A percentile compares a stretch with the other conserved stretches of the same genome.
Evolutionary conservation across 345 rosid species (phyloP).

Genomic region (Citrus trifoliata): DNA sequence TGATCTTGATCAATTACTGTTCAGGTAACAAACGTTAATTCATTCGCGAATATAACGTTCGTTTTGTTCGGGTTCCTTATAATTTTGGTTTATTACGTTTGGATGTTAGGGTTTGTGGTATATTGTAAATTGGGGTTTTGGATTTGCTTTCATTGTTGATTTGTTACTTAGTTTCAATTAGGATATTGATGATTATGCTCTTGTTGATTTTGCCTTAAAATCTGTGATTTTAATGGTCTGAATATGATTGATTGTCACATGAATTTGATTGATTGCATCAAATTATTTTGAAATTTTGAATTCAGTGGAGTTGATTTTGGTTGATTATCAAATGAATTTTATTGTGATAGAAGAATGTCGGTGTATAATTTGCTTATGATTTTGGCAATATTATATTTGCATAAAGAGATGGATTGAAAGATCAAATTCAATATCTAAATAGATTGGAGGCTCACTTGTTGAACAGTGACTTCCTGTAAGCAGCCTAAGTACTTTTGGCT

Average conservation of each 20-base stretch:
- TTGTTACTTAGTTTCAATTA: background rate
- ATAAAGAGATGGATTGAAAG: background rate
- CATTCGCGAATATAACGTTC: background rate
- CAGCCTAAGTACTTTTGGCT: conserved; percentile 26
- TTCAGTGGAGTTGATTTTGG: background rate
- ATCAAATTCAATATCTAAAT: conserved; percentile 31
- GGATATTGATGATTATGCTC: background rate
- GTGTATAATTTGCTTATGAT: background rate
- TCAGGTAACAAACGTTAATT: background rate
- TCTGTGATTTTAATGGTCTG: background rate
- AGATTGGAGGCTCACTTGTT: conserved; percentile 54
- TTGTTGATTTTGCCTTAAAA: background rate
- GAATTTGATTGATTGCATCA: background rate
- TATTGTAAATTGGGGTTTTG: background rate
- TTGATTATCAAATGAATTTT: background rate
- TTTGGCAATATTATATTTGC: background rate
- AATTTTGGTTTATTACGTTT: background rate
- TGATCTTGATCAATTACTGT: background rate
- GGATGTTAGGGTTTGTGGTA: background rate
- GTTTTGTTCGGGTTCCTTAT: background rate
- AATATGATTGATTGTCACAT: background rate
- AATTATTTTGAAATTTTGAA: background rate
- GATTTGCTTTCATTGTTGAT: background rate
- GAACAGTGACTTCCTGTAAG: conserved; percentile 42
- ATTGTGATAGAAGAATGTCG: background rate